Conservation (phyloP, 2,329 filamentous ascomycete species). For the Fonsecaea nubica region DNA sequence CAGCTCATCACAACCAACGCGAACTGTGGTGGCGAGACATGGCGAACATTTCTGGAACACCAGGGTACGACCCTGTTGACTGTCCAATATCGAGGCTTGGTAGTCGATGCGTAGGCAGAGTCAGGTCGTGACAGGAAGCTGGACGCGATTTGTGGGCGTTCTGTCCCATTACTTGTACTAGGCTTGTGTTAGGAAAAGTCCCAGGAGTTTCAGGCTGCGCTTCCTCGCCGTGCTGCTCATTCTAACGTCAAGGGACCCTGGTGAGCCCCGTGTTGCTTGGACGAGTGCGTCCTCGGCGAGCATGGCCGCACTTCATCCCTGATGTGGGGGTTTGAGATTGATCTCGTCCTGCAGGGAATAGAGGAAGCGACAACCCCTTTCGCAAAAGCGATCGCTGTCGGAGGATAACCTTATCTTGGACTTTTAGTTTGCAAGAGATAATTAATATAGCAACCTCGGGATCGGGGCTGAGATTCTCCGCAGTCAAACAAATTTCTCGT, state of each 20-base stretch:
- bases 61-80: not conserved
- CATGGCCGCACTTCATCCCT: constrained; percentile 11
- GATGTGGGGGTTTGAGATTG: constrained; percentile 7
- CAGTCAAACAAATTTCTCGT: constrained; percentile 6
- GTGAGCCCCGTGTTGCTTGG: not conserved
- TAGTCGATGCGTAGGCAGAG: not conserved
- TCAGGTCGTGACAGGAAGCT: not conserved
- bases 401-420: constrained; percentile 14
- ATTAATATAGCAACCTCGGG: not conserved
- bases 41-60: not conserved
- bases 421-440: constrained; percentile 8
- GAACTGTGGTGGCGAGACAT: not conserved
- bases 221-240: constrained; percentile 18
- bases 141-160: not conserved
- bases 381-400: not conserved
- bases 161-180: not conserved
- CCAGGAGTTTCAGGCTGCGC: constrained; percentile 15
- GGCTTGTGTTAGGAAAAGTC: not conserved
- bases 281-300: not conserved
- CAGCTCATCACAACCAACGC: not conserved
- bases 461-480: not conserved
- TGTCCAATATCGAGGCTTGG: not conserved
- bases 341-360: constrained; percentile 2
- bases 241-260: not conserved
- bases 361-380: constrained; percentile 1